Evolutionary conservation across 177 flowering plant genomes (phyloP), one percentile per base, ranked within the genome.

Genomic region (Vitis hybrid): DNA sequence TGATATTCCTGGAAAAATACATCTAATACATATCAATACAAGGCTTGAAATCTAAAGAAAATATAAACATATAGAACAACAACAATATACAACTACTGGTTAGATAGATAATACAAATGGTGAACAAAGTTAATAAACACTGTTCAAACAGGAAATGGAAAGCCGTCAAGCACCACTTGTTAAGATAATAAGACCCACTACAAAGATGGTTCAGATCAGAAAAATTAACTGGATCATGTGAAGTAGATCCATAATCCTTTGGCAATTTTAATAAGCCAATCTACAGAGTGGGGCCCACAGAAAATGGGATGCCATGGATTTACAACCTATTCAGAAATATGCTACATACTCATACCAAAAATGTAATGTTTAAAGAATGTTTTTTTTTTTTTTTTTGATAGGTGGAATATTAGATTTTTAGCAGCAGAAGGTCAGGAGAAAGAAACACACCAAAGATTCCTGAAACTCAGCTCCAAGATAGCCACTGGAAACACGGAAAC

Each of bases 381-480:
- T 0, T 40, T 40, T 40, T 5, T 40, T 34, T 34, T 5, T 40
- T 40, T 40, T 40, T 40, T 40, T 40, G 45, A 7, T 40, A 40
- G 5, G 45, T 6, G 45, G 45, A 40, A 40, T 40, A 40, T 40
- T 4, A 40, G 45, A 40, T 40, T 5, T 40, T 40, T 40, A 40
- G 45, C 45, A 40, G 8, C 8, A 7, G 45, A 40, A 40, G 45
- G 5, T 40, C 7, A 40, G 8, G 23, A 14, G 50, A 66, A 45
- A 64, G 52, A 34, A 51, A 65, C 82, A 11, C 62, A 93, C 98
- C 97, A 87, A 79, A 13, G 89, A 67, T 78, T 94, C 97, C 77
- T 87, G 91, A 77, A 92, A 92, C 79, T 91, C 97, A 67, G 90
- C 92, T 69, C 92, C 97, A 71, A 94, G 94, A 79, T 93, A 91